A percentile compares a stretch with the other conserved stretches of the same genome.
These are phyloP conservation scores for Geum urbanum DNA, from an alignment of 306 rosid species.

Conservation along the genomic window DNA sequence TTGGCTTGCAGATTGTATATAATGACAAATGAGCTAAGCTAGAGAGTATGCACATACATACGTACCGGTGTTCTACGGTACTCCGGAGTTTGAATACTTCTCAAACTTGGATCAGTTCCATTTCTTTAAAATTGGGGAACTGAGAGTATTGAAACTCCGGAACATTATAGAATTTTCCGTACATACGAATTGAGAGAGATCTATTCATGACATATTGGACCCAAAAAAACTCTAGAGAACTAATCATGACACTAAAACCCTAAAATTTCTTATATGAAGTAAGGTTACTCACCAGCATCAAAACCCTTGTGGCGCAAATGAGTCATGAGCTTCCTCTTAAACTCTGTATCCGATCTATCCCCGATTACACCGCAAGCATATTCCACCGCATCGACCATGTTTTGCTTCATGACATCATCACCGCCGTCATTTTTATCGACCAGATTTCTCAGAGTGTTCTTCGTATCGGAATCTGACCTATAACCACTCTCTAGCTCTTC, in stretches of 20 bases:
- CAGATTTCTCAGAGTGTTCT: constrained; percentile 30
- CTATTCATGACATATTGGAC: background rate
- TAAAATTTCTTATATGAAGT: too few relatives aligned
- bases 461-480: constrained; percentile 38
- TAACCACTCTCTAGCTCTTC: constrained; percentile 21
- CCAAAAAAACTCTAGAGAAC: too few relatives aligned
- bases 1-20: background rate
- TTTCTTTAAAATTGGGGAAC: too few relatives aligned
- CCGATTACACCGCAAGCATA: constrained; percentile 24
- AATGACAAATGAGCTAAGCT: background rate
- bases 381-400: constrained; percentile 38
- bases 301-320: constrained; percentile 57
- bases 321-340: constrained; percentile 64
- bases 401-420: constrained; percentile 28
- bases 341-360: constrained; percentile 29
- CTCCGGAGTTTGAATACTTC: too few relatives aligned
- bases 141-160: too few relatives aligned
- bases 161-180: too few relatives aligned
- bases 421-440: constrained; percentile 23
- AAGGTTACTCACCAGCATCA: constrained; percentile 67
- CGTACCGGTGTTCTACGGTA: too few relatives aligned
- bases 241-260: too few relatives aligned
- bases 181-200: background rate
- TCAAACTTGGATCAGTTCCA: too few relatives aligned
- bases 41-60: background rate